These are phyloP conservation scores for Talaromyces sp. DNA, from an alignment of 2,329 filamentous ascomycete genomes.

Conservation along the genomic window DNA sequence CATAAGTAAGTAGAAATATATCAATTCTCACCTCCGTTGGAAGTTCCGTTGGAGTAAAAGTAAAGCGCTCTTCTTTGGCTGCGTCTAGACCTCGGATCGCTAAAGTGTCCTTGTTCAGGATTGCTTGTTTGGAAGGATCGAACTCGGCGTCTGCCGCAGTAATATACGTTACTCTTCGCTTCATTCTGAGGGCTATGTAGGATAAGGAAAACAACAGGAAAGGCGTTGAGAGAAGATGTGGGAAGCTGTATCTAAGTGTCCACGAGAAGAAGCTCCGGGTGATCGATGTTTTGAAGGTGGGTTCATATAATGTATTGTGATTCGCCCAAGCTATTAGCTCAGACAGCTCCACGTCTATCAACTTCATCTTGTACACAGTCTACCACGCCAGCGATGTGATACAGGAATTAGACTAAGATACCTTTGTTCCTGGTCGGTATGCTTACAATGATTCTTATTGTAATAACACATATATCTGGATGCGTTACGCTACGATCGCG, in stretches of 20 bases:
- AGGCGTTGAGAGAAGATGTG: background rate
- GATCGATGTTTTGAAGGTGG: slow-evolving; percentile 2
- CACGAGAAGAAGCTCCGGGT: background rate
- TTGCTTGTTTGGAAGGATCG: slow-evolving; percentile 61
- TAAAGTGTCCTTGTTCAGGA: slow-evolving; percentile 54
- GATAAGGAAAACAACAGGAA: background rate
- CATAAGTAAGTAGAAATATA: background rate
- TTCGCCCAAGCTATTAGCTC: slow-evolving; percentile 3
- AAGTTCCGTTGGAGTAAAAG: slow-evolving; percentile 69
- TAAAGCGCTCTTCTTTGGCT: slow-evolving; percentile 75
- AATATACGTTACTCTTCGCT: slow-evolving; percentile 66
- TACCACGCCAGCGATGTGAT: background rate
- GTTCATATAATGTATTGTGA: background rate
- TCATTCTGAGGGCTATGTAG: slow-evolving; percentile 31
- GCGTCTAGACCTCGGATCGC: slow-evolving; percentile 61
- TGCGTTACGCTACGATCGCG: too few species aligned
- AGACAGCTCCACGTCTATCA: background rate
- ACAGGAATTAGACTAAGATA: too few species aligned
- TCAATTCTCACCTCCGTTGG: slow-evolving; percentile 55
- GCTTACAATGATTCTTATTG: too few species aligned
- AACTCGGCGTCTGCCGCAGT: slow-evolving; percentile 63
- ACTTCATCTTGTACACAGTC: background rate
- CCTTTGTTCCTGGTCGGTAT: too few species aligned
- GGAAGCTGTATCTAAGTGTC: background rate
- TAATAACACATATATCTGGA: too few species aligned